phyloP scores from a whole-genome alignment of 768 basidiomycete genomes.

The Aureoboletus auriporus region DNA sequence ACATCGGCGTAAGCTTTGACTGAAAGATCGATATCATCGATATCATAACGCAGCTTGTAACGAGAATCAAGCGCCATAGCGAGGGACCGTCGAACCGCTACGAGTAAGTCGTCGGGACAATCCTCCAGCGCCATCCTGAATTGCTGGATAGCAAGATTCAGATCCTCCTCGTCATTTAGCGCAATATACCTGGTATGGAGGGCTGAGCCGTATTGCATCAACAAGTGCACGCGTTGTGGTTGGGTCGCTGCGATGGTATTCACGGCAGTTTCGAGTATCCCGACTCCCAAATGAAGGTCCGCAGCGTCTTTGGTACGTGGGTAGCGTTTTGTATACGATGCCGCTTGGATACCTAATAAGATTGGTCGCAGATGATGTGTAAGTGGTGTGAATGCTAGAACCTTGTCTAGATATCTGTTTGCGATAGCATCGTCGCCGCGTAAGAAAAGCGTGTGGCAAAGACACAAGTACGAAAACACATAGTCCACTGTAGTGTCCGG shows the following conservation, averaged over 20 bases:
- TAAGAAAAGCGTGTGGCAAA: background rate
- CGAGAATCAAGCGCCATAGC: conserved; percentile 8
- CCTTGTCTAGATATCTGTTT: conserved; percentile 9
- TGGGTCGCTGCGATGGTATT: conserved; percentile 3
- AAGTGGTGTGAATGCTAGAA: conserved; percentile 1
- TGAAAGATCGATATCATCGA: conserved; percentile 12
- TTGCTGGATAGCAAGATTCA: conserved; percentile 16
- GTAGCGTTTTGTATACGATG: conserved; percentile 10
- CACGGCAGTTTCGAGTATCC: background rate
- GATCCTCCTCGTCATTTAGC: conserved; percentile 12
- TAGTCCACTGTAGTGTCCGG: conserved; percentile 2
- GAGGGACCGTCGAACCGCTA: conserved; percentile 5
- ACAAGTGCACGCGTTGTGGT: conserved; percentile 7
- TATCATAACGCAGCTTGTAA: conserved; percentile 8
- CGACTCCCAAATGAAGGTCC: conserved; percentile 14
- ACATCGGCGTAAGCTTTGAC: conserved; percentile 7
- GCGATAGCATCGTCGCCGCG: background rate
- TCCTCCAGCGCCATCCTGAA: conserved; percentile 2
- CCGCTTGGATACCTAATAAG: conserved; percentile 7
- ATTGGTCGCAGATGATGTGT: conserved; percentile 8
- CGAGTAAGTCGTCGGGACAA: conserved; percentile 5
- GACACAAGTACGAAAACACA: conserved; percentile 9
- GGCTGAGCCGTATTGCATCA: conserved; percentile 17
- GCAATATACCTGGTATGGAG: conserved; percentile 14
- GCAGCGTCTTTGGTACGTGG: conserved; percentile 6